phyloP scores from a whole-genome alignment of 306 rosid genomes.

The Cucurbita maxima region DNA sequence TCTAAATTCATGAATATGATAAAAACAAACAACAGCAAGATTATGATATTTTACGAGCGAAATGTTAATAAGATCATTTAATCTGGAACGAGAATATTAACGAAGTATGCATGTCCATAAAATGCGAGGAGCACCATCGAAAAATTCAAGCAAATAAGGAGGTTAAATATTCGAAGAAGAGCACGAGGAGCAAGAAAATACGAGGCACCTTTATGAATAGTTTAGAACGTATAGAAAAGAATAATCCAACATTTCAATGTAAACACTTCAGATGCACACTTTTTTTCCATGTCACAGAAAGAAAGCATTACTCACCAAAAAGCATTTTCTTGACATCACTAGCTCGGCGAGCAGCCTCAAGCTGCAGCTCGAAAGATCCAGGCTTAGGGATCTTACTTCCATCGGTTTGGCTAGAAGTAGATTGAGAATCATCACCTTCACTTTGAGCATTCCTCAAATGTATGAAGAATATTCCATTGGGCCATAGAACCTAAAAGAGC shows the following conservation, averaged over 20 bases:
- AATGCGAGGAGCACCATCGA: background rate
- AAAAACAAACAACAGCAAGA: background rate
- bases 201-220: background rate
- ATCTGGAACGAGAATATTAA: background rate
- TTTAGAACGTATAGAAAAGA: background rate
- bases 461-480: conserved; percentile 63
- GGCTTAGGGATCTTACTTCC: conserved; percentile 30
- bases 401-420: conserved; percentile 21
- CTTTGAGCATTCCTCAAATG: conserved; percentile 25
- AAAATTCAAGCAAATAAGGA: background rate
- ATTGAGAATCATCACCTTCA: conserved; percentile 14
- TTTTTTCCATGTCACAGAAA: background rate
- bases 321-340: conserved; percentile 72
- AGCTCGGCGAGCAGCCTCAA: conserved; percentile 96
- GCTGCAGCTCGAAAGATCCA: conserved; percentile 69
- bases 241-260: background rate
- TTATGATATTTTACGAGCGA: background rate
- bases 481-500: conserved; percentile 73
- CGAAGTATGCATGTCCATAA: background rate
- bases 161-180: background rate
- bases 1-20: background rate
- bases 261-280: background rate
- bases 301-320: conserved; percentile 46
- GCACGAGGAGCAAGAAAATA: background rate
- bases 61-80: background rate